phyloP scores from a whole-genome alignment of 2,329 filamentous ascomycete genomes.

The Cladosporium sp. region DNA sequence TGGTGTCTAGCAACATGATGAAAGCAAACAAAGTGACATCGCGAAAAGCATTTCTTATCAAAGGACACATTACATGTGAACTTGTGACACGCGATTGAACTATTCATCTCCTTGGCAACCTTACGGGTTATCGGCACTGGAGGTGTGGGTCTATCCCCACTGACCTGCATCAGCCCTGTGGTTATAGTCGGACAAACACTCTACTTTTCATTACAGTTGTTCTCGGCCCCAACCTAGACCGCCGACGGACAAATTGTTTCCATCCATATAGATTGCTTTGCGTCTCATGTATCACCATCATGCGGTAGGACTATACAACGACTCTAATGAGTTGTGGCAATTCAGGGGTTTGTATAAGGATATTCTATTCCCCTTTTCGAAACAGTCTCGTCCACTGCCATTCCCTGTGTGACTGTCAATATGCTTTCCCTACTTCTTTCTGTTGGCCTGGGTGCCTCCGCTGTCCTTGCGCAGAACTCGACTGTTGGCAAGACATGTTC shows the following conservation, averaged over 20 bases:
- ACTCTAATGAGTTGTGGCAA: not conserved
- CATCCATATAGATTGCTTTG: not conserved
- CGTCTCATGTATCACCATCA: not conserved
- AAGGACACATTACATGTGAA: not conserved
- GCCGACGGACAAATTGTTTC: slow-evolving; percentile 14
- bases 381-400: not conserved
- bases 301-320: not conserved
- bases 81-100: not conserved
- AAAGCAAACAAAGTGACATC: not conserved
- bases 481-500: slow-evolving; percentile 23
- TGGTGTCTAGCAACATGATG: not conserved
- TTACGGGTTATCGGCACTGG: not conserved
- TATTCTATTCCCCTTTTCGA: not conserved
- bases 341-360: not conserved
- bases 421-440: slow-evolving; percentile 10
- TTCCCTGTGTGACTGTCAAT: not conserved
- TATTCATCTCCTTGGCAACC: not conserved
- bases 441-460: not conserved
- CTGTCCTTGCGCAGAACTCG: slow-evolving; percentile 15
- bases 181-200: not conserved
- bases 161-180: slow-evolving; percentile 7
- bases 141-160: not conserved
- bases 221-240: slow-evolving; percentile 1
- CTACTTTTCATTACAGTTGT: not conserved
- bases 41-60: not conserved